Conservation (phyloP, 768 basidiomycete species). For the Mycena maculata region DNA sequence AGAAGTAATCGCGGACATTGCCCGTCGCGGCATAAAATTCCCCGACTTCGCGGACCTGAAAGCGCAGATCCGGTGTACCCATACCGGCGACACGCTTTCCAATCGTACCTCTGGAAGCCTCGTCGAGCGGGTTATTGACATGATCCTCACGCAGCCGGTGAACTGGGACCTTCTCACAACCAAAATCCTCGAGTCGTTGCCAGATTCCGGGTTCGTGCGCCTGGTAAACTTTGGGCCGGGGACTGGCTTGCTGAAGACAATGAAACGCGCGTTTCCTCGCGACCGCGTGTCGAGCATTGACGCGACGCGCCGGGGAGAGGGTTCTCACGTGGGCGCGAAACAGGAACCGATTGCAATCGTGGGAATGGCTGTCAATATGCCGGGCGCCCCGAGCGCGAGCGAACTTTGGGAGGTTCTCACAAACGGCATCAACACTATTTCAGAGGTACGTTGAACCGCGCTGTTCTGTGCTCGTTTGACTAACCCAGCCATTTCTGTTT, state of each 20-base stretch:
- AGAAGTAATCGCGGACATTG: conserved; percentile 58
- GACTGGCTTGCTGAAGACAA: conserved; percentile 36
- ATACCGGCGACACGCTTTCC: conserved; percentile 52
- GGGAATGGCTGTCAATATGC: conserved; percentile 75
- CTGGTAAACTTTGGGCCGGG: conserved; percentile 54
- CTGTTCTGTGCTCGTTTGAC: conserved; percentile 2
- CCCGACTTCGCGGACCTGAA: conserved; percentile 60
- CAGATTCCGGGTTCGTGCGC: background rate
- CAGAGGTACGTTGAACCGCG: conserved; percentile 56
- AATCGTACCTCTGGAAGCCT: conserved; percentile 44
- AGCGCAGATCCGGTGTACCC: conserved; percentile 61
- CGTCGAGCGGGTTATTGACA: conserved; percentile 56
- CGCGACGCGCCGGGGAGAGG: background rate
- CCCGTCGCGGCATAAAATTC: conserved; percentile 59
- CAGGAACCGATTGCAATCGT: conserved; percentile 74
- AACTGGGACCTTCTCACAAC: conserved; percentile 61
- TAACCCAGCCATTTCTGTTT: too few species aligned
- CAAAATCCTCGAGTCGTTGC: conserved; percentile 33
- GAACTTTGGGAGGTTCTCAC: conserved; percentile 72
- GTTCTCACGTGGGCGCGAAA: conserved; percentile 33
- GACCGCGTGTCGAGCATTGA: conserved; percentile 29
- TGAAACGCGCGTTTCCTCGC: conserved; percentile 21
- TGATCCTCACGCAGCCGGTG: conserved; percentile 63
- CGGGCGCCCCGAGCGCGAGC: conserved; percentile 60
- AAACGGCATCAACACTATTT: conserved; percentile 64